Evolutionary conservation across 345 rosid species (phyloP).

Genomic region (Psidium guajava): DNA sequence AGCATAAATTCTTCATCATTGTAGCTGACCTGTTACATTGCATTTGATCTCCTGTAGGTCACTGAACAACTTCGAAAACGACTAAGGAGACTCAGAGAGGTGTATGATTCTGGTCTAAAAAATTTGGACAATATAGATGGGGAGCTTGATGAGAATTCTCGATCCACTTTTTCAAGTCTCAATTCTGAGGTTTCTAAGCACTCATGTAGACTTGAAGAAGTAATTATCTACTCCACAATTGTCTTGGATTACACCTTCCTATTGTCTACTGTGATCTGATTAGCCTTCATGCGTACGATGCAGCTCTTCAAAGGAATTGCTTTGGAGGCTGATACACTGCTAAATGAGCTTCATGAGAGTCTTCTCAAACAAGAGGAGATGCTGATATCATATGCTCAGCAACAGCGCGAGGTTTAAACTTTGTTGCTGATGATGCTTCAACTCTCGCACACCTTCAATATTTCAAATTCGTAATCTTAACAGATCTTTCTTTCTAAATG

Average conservation of each 20-base stretch:
- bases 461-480: background rate
- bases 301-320: conserved; percentile 90
- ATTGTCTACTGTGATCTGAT: conserved; percentile 5
- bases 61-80: conserved; percentile 76
- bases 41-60: conserved; percentile 36
- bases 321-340: conserved; percentile 71
- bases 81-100: conserved; percentile 49
- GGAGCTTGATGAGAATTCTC: conserved; percentile 77
- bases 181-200: conserved; percentile 80
- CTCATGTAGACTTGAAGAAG: conserved; percentile 74
- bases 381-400: conserved; percentile 59
- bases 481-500: background rate
- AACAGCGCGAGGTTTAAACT: conserved; percentile 73
- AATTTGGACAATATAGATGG: conserved; percentile 70
- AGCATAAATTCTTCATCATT: background rate
- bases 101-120: conserved; percentile 69
- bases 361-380: conserved; percentile 77
- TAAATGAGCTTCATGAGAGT: conserved; percentile 72
- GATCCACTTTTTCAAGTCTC: conserved; percentile 56
- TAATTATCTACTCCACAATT: conserved; percentile 18
- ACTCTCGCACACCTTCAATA: background rate
- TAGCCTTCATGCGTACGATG: conserved; percentile 10
- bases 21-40: background rate
- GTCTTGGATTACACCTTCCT: background rate
- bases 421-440: background rate